These are phyloP conservation scores for Boletales sp. DNA, from an alignment of 768 basidiomycete species.

Conservation along the genomic window DNA sequence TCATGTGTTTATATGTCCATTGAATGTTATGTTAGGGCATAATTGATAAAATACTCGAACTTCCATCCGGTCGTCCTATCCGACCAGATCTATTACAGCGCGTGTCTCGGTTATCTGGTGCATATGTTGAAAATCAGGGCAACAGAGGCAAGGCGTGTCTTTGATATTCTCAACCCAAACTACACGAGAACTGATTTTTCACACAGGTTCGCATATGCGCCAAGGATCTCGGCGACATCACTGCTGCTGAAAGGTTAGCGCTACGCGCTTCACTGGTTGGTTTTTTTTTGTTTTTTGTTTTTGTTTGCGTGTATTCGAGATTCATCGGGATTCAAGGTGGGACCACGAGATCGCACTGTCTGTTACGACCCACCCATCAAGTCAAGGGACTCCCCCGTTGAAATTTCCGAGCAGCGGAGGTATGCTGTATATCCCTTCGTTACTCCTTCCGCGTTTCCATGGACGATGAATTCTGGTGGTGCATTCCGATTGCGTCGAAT, in stretches of 20 bases:
- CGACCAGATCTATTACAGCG: slow-evolving; percentile 48
- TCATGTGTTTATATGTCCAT: background rate
- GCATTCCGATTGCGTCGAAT: slow-evolving; percentile 62
- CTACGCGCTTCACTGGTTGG: slow-evolving; percentile 50
- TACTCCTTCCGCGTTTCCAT: slow-evolving; percentile 45
- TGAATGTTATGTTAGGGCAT: slow-evolving; percentile 15
- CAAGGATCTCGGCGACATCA: slow-evolving; percentile 36
- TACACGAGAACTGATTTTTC: background rate
- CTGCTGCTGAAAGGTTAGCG: slow-evolving; percentile 49
- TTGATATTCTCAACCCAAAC: background rate
- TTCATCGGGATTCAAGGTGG: slow-evolving; percentile 11
- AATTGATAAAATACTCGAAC: slow-evolving; percentile 33
- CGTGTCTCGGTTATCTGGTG: slow-evolving; percentile 67
- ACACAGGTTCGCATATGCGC: slow-evolving; percentile 56
- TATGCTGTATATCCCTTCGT: slow-evolving; percentile 73
- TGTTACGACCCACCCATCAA: slow-evolving; percentile 31
- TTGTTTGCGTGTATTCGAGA: slow-evolving; percentile 5
- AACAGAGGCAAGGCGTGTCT: slow-evolving; percentile 39
- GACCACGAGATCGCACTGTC: slow-evolving; percentile 13
- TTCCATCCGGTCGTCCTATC: slow-evolving; percentile 46
- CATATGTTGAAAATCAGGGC: slow-evolving; percentile 54
- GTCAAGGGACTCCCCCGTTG: slow-evolving; percentile 23
- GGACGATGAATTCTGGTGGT: slow-evolving; percentile 41
- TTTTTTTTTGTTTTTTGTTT: slow-evolving; percentile 5
- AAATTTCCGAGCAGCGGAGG: slow-evolving; percentile 30